Evolutionary conservation across 257 asterid species (phyloP).

Genomic region (Anisodus acutangulus): DNA sequence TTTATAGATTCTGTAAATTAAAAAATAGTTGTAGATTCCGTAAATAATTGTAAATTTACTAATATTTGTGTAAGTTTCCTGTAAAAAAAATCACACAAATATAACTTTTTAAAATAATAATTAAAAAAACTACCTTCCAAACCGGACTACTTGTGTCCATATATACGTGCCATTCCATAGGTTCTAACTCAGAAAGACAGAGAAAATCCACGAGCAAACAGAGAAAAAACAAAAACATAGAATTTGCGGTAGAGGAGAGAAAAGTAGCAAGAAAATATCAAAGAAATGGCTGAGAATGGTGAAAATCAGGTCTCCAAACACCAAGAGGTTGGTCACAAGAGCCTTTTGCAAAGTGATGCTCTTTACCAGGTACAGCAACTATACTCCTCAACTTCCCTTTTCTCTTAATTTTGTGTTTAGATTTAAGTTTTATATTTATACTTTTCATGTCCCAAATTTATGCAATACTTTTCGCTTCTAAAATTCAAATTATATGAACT

Average conservation of each 20-base stretch:
- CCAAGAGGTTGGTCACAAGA: conserved; percentile 41
- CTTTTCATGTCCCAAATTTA: too few relatives aligned
- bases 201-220: neutral
- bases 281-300: conserved; percentile 21
- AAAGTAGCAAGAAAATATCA: neutral
- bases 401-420: conserved; percentile 27
- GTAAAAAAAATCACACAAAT: too few relatives aligned
- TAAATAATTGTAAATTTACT: too few relatives aligned
- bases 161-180: neutral
- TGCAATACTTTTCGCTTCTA: too few relatives aligned
- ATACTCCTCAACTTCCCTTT: conserved; percentile 48
- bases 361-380: conserved; percentile 39
- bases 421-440: too few relatives aligned
- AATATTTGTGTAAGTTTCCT: too few relatives aligned
- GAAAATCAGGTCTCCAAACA: conserved; percentile 25
- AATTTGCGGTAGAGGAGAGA: neutral
- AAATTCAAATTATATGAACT: too few relatives aligned
- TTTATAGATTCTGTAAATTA: too few relatives aligned
- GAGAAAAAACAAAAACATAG: neutral
- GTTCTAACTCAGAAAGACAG: neutral
- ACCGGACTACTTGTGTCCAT: neutral
- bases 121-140: too few relatives aligned
- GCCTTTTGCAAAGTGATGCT: conserved; percentile 47
- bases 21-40: too few relatives aligned
- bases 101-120: too few relatives aligned